phyloP scores from a whole-genome alignment of 371 early-diverging fungal species.

The Mucor indicus region DNA sequence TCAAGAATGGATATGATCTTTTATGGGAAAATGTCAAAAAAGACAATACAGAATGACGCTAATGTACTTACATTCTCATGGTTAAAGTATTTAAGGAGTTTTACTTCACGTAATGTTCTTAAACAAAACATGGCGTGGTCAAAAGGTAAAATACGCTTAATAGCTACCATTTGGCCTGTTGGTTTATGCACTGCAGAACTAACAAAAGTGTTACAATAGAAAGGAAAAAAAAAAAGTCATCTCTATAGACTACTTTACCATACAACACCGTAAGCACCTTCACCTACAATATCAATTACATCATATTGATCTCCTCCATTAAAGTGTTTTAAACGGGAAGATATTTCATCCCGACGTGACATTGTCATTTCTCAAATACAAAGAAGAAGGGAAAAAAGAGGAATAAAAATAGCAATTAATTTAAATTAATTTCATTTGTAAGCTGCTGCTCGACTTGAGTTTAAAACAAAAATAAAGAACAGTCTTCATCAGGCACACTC shows the following conservation, averaged over 20 bases:
- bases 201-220: slow-evolving; percentile 10
- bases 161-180: slow-evolving; percentile 88
- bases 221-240: neutral
- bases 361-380: slow-evolving; percentile 4
- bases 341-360: slow-evolving; percentile 34
- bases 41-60: neutral
- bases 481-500: too few relatives aligned
- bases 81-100: slow-evolving; percentile 84
- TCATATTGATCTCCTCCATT: slow-evolving; percentile 63
- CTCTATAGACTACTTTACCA: slow-evolving; percentile 41
- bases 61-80: slow-evolving; percentile 67
- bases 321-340: slow-evolving; percentile 51
- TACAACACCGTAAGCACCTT: slow-evolving; percentile 68
- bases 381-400: neutral
- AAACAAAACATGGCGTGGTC: slow-evolving; percentile 88
- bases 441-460: too few relatives aligned
- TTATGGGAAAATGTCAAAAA: neutral
- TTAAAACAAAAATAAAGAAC: too few relatives aligned
- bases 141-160: slow-evolving; percentile 89
- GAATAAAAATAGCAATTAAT: neutral
- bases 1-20: slow-evolving; percentile 90
- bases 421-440: too few relatives aligned
- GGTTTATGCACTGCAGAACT: slow-evolving; percentile 82
- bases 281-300: slow-evolving; percentile 58
- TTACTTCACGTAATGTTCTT: slow-evolving; percentile 86